Base-by-base conservation (phyloP, 495 filamentous ascomycete species). In the Lasiosphaeris hirsuta region DNA sequence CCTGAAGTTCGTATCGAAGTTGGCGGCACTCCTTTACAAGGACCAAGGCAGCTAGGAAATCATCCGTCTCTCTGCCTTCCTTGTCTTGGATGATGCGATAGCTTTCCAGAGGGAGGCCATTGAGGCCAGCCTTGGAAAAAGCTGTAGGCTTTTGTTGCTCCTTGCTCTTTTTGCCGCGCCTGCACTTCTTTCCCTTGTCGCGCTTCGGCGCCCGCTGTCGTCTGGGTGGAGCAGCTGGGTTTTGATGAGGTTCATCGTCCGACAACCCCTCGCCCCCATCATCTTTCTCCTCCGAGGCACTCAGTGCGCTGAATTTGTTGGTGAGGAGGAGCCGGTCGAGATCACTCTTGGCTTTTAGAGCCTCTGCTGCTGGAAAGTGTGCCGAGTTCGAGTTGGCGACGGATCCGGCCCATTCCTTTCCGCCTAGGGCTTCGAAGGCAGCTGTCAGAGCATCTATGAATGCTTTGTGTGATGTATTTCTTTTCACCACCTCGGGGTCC, bases 111-210 rank as follows among this genome's bases (percentile, higher is more conserved):
- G 71, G 73, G 7, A 62, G 11, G 43, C 60, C 52, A 6, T 57
- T 38, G 8, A 60, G 41, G 13, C 15, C 17, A 7, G 13, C 35
- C 7, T 10, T 6, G 15, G 2, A 34, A 13, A 17, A 10, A 7
- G 5, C 1, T 3, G 18, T 7, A 10, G 18, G 17, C 39, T 40
- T 17, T n/a, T 54, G 34, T 9, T 43, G 37, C 14, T 58, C 45
- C 44, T 54, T 57, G 36, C 18, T 10, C 11, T 60, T 60, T 42
- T 70, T 68, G 9, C 64, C 62, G 36, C 51, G 18, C 57, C 71
- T 73, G 42, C 64, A 59, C 60, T 76, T 78, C 60, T 77, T 76
- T 13, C 68, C 69, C 62, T 73, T 78, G 7, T 64, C 65, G n/a
- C 55, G 52, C 59, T 57, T 67, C 38, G n/a, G n/a, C n/a, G 58